Conservation (phyloP, 768 basidiomycete species). For the Holtermanniella nyarrowii region DNA sequence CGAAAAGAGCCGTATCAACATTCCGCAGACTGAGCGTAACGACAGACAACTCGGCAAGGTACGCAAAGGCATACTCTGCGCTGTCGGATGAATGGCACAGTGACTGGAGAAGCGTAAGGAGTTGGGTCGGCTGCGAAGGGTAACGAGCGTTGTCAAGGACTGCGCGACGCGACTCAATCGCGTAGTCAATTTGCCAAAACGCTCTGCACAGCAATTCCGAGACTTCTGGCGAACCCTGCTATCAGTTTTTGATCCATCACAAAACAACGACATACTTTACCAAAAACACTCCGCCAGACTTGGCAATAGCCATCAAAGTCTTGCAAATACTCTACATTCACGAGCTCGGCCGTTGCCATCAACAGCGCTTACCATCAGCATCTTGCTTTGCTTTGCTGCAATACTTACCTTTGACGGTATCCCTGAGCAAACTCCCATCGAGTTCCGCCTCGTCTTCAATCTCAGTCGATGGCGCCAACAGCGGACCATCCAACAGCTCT, state of each 20-base stretch:
- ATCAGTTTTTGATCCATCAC: constrained; percentile 50
- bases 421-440: constrained; percentile 49
- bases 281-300: constrained; percentile 29
- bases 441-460: constrained; percentile 57
- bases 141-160: constrained; percentile 78
- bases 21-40: background rate
- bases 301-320: constrained; percentile 18
- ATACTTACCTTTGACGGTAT: background rate
- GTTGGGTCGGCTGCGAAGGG: constrained; percentile 62
- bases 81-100: constrained; percentile 68
- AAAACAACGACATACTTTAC: constrained; percentile 22
- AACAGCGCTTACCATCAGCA: constrained; percentile 48
- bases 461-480: constrained; percentile 44
- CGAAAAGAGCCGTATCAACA: background rate
- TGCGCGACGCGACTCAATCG: constrained; percentile 58
- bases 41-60: background rate
- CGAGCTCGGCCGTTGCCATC: constrained; percentile 50
- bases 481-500: background rate
- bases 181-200: constrained; percentile 70
- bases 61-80: constrained; percentile 27
- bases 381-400: constrained; percentile 56
- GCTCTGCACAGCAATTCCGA: constrained; percentile 60
- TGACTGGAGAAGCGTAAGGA: constrained; percentile 62
- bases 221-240: constrained; percentile 55
- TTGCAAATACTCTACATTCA: constrained; percentile 59